These are phyloP conservation scores for Cladophialophora yegresii DNA, from an alignment of 2,329 filamentous ascomycete genomes.

Conservation along the genomic window DNA sequence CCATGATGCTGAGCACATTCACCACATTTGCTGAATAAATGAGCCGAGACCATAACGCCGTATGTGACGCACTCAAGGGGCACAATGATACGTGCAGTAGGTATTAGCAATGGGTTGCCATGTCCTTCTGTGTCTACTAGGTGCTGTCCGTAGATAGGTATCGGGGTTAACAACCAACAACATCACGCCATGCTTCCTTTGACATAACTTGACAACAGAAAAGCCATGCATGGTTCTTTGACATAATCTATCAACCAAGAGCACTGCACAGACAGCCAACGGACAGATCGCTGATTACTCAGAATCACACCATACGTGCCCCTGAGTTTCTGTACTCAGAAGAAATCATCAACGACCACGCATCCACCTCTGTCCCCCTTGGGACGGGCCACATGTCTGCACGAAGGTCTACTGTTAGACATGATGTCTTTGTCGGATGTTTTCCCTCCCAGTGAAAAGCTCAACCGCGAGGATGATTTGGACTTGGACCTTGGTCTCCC, in stretches of 20 bases:
- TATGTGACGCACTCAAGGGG: too few species aligned
- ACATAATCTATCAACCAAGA: background rate
- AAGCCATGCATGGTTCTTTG: too few species aligned
- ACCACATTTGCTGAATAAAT: background rate
- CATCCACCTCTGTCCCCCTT: conserved; percentile 18
- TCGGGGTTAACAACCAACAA: background rate
- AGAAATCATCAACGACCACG: conserved; percentile 20
- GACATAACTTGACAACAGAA: background rate
- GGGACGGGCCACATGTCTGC: conserved; percentile 21
- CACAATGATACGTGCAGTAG: background rate
- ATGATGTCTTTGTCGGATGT: conserved; percentile 3
- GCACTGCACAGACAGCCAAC: background rate
- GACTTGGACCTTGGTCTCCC: conserved; percentile 13
- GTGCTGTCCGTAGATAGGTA: background rate
- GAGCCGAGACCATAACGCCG: too few species aligned
- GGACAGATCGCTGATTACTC: too few species aligned
- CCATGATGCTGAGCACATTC: background rate
- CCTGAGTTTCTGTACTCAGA: conserved; percentile 18
- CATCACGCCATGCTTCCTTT: background rate
- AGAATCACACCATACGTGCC: background rate
- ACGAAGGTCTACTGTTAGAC: background rate
- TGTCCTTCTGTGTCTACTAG: too few species aligned
- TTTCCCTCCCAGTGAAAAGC: conserved; percentile 2
- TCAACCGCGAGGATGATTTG: conserved; percentile 14
- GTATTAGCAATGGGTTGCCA: too few species aligned